These are phyloP conservation scores for Tetrahymena malaccensis DNA, from an alignment of 73 alveolate species.

Conservation along the genomic window DNA sequence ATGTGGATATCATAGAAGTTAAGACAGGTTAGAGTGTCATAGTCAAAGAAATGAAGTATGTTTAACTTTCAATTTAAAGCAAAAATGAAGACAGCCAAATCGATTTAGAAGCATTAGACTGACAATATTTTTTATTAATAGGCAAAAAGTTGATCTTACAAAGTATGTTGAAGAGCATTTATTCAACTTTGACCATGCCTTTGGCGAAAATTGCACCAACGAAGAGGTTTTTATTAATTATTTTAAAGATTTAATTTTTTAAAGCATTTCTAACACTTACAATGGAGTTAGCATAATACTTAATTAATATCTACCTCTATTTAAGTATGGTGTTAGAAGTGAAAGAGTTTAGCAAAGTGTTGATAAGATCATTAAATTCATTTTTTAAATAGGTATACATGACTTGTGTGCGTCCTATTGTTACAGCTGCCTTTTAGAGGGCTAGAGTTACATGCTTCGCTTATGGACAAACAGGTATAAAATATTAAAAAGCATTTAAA, in stretches of 20 bases:
- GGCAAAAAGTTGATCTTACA: conserved; percentile 97
- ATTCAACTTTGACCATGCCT: conserved; percentile 91
- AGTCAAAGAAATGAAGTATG: conserved; percentile 93
- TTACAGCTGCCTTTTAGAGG: conserved; percentile 87
- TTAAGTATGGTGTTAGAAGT: not conserved
- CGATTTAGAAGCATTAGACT: not conserved
- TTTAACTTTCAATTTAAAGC: not conserved
- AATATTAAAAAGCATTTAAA: conserved; percentile 3
- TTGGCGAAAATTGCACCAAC: conserved; percentile 86
- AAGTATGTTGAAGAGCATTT: conserved; percentile 97
- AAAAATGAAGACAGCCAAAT: not conserved
- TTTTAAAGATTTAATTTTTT: not conserved
- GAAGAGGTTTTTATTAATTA: conserved; percentile 59
- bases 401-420: conserved; percentile 93
- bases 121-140: not conserved
- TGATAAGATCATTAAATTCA: not conserved
- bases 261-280: not conserved
- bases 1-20: conserved; percentile 83
- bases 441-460: conserved; percentile 94
- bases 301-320: not conserved
- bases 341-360: not conserved
- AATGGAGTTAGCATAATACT: not conserved
- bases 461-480: conserved; percentile 94
- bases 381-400: conserved; percentile 46
- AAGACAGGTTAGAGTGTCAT: conserved; percentile 68